Conservation (phyloP, 768 basidiomycete genomes). For the Leccinum aurantiacum region DNA sequence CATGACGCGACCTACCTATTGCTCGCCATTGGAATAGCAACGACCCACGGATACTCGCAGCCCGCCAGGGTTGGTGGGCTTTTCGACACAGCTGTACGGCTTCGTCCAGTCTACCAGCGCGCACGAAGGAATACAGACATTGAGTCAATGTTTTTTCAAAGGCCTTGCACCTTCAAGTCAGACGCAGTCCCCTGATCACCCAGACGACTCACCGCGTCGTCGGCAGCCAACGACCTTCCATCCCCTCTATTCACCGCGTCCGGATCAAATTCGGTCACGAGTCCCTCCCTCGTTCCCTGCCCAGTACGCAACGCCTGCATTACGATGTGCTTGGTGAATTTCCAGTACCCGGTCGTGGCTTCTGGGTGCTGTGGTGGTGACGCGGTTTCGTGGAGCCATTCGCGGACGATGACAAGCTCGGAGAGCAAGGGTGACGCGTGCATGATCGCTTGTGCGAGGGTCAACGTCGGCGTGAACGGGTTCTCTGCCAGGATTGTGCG, state of each 20-base stretch:
- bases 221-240: constrained; percentile 60
- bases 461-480: constrained; percentile 78
- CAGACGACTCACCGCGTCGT: constrained; percentile 69
- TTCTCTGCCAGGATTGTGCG: constrained; percentile 62
- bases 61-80: constrained; percentile 90
- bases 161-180: constrained; percentile 45
- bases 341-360: constrained; percentile 80
- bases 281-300: constrained; percentile 41
- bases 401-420: constrained; percentile 80
- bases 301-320: constrained; percentile 64
- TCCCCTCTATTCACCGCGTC: constrained; percentile 69
- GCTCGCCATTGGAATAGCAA: constrained; percentile 73
- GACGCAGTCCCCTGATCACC: neutral
- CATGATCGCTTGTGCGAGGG: constrained; percentile 74
- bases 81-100: constrained; percentile 80
- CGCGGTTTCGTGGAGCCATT: constrained; percentile 84
- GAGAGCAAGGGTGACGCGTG: constrained; percentile 62
- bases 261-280: constrained; percentile 76
- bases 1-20: constrained; percentile 50
- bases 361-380: constrained; percentile 61
- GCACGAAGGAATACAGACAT: constrained; percentile 76
- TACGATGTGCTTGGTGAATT: constrained; percentile 73
- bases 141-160: constrained; percentile 79
- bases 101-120: constrained; percentile 82
- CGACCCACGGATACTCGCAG: constrained; percentile 85